Conservation (phyloP, 495 filamentous ascomycete species). For the Daldinia vernicosa region DNA sequence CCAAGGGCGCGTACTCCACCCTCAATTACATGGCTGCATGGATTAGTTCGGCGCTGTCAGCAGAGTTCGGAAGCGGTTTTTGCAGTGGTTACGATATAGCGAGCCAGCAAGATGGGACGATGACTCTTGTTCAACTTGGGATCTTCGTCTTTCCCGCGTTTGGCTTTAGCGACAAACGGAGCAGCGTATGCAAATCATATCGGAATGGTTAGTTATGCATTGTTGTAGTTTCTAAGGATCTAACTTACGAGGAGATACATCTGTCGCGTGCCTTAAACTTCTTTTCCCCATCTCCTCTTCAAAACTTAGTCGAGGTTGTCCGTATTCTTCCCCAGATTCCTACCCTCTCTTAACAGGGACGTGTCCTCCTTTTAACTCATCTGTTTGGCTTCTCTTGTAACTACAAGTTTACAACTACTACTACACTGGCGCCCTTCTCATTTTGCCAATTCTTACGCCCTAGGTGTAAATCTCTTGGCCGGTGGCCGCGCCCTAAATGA, state of each 20-base stretch:
- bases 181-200: slow-evolving; percentile 19
- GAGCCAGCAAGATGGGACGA: slow-evolving; percentile 12
- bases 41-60: slow-evolving; percentile 34
- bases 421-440: slow-evolving; percentile 27
- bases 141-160: slow-evolving; percentile 24
- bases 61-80: slow-evolving; percentile 31
- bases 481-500: slow-evolving; percentile 43
- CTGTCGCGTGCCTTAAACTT: slow-evolving; percentile 39
- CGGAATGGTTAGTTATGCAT: slow-evolving; percentile 18
- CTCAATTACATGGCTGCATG: slow-evolving; percentile 33
- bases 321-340: slow-evolving; percentile 26
- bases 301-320: slow-evolving; percentile 29
- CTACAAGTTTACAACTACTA: background rate
- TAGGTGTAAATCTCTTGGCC: slow-evolving; percentile 12
- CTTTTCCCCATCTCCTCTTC: slow-evolving; percentile 9
- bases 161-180: slow-evolving; percentile 36
- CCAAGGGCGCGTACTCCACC: slow-evolving; percentile 47
- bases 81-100: slow-evolving; percentile 23
- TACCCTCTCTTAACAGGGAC: slow-evolving; percentile 27
- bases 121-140: slow-evolving; percentile 37
- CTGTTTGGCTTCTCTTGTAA: slow-evolving; percentile 8
- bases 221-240: slow-evolving; percentile 22
- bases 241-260: slow-evolving; percentile 6
- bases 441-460: slow-evolving; percentile 24
- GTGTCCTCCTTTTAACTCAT: slow-evolving; percentile 25